These are phyloP conservation scores for Botrytis medusae DNA, from an alignment of 2,329 filamentous ascomycete genomes.

Conservation along the genomic window DNA sequence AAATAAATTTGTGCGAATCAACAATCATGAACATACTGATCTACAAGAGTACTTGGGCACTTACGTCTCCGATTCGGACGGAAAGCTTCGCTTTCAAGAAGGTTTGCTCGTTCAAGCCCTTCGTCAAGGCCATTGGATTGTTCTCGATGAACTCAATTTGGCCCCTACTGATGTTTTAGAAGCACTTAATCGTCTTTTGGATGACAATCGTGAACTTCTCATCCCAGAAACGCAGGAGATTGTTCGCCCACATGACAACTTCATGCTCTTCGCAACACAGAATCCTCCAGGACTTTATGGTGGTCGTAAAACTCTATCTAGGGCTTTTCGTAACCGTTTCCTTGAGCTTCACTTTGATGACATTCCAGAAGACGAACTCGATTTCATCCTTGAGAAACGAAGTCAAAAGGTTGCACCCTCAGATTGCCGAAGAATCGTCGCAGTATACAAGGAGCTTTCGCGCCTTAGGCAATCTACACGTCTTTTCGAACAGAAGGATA, in stretches of 20 bases:
- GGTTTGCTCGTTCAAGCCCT: conserved; percentile 90
- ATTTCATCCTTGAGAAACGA: conserved; percentile 84
- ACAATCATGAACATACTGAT: conserved; percentile 99
- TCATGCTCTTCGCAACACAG: conserved; percentile 97
- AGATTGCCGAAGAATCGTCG: conserved; percentile 87
- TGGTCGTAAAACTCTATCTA: conserved; percentile 86
- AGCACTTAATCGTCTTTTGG: conserved; percentile 88
- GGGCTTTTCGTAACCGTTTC: conserved; percentile 95
- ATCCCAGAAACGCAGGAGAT: conserved; percentile 96
- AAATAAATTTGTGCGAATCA: conserved; percentile 97
- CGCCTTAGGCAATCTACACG: conserved; percentile 84
- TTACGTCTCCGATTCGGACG: conserved; percentile 83
- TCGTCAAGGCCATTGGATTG: conserved; percentile 93
- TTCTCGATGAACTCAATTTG: conserved; percentile 94
- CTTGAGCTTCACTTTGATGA: conserved; percentile 97
- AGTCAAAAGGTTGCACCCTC: conserved; percentile 85
- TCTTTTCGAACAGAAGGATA: conserved; percentile 94
- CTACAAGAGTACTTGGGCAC: conserved; percentile 96
- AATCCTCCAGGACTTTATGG: conserved; percentile 96
- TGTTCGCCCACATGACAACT: conserved; percentile 87
- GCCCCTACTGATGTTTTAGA: conserved; percentile 97
- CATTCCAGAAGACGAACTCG: conserved; percentile 91
- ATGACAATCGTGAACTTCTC: conserved; percentile 93
- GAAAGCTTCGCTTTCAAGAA: conserved; percentile 87
- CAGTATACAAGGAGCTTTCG: conserved; percentile 91